Percentiles rank a stretch among this genome's conserved stretches.
These are phyloP conservation scores for Saccharomyces hybrid DNA, from an alignment of 1,139 yeast genomes.

Conservation along the genomic window DNA sequence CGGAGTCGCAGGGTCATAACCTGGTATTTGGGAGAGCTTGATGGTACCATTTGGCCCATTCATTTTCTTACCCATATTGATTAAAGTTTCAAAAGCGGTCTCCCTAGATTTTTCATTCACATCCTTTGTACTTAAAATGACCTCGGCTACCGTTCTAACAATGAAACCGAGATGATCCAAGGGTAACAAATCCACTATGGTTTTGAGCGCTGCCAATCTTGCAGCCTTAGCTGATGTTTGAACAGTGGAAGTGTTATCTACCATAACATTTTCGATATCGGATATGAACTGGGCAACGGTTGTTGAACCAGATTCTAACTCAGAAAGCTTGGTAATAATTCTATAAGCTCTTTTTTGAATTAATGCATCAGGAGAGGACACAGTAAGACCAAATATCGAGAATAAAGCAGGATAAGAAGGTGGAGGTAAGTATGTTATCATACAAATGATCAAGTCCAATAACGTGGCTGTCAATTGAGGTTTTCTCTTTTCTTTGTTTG, in stretches of 20 bases:
- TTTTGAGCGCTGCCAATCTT: slow-evolving; percentile 60
- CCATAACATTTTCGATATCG: slow-evolving; percentile 54
- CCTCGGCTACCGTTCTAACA: slow-evolving; percentile 78
- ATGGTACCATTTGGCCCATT: slow-evolving; percentile 49
- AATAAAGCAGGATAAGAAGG: slow-evolving; percentile 67
- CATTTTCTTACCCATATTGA: slow-evolving; percentile 79
- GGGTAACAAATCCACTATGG: slow-evolving; percentile 57
- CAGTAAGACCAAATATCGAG: slow-evolving; percentile 67
- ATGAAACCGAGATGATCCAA: slow-evolving; percentile 59
- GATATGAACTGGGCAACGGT: slow-evolving; percentile 46
- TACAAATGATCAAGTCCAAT: slow-evolving; percentile 84
- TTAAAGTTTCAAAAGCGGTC: slow-evolving; percentile 65
- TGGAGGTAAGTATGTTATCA: slow-evolving; percentile 74
- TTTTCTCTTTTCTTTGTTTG: slow-evolving; percentile 27
- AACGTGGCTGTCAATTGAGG: slow-evolving; percentile 65
- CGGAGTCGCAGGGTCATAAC: slow-evolving; percentile 57
- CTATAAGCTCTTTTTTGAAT: slow-evolving; percentile 89
- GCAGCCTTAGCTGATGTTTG: slow-evolving; percentile 75
- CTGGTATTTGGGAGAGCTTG: slow-evolving; percentile 59
- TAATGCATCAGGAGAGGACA: slow-evolving; percentile 53
- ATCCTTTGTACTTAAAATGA: slow-evolving; percentile 88
- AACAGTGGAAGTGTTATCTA: slow-evolving; percentile 53
- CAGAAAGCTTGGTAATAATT: slow-evolving; percentile 62
- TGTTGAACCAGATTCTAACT: slow-evolving; percentile 54
- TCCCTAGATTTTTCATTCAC: slow-evolving; percentile 87